These are phyloP conservation scores for Lithospermum erythrorhizon DNA, from an alignment of 257 asterid genomes.

Conservation along the genomic window DNA sequence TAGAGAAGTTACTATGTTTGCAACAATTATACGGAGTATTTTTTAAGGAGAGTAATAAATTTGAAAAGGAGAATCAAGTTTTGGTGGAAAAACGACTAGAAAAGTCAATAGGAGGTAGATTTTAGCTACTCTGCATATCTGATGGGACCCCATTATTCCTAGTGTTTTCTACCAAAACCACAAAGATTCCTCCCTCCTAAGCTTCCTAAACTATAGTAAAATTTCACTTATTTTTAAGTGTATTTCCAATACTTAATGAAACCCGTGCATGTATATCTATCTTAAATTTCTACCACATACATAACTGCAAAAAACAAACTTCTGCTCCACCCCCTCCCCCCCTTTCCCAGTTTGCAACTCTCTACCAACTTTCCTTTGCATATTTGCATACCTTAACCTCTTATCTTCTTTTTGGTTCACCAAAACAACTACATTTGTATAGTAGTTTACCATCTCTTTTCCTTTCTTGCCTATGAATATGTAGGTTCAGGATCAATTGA, in stretches of 20 bases:
- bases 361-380: slow-evolving; percentile 20
- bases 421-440: slow-evolving; percentile 46
- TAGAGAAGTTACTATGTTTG: no score
- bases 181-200: slow-evolving; percentile 37
- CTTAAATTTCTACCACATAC: no score
- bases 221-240: slow-evolving; percentile 2
- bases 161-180: slow-evolving; percentile 28
- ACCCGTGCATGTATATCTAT: no score
- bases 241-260: slow-evolving; percentile 18
- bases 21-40: no score
- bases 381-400: slow-evolving; percentile 2
- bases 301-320: no score
- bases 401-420: slow-evolving; percentile 37
- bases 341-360: slow-evolving; percentile 1
- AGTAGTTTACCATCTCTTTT: slow-evolving; percentile 42
- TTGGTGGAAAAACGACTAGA: slow-evolving; percentile 14
- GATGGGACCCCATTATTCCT: slow-evolving; percentile 35
- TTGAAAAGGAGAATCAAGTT: slow-evolving; percentile 3
- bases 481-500: background rate
- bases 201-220: slow-evolving; percentile 9
- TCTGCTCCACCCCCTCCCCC: slow-evolving; percentile 7
- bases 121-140: slow-evolving; percentile 26
- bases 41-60: background rate
- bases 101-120: slow-evolving; percentile 35
- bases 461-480: background rate